These are phyloP conservation scores for Bipolaris zeicola DNA, from an alignment of 2,329 filamentous ascomycete genomes.

Conservation along the genomic window DNA sequence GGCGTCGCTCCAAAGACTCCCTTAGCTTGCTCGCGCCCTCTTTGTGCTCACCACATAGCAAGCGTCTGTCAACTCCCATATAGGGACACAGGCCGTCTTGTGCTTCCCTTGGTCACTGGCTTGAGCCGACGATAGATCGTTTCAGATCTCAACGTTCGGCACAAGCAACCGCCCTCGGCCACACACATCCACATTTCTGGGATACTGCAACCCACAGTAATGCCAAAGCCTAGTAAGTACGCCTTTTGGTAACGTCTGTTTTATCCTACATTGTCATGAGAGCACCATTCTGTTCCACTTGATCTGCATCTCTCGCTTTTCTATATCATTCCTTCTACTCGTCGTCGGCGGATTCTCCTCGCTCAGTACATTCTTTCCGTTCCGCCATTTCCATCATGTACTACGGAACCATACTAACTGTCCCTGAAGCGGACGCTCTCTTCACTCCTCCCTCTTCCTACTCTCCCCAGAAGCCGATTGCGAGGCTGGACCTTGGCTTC, in stretches of 20 bases:
- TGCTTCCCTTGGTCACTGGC: constrained; percentile 47
- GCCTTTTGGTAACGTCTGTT: constrained; percentile 37
- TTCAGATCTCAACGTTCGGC: constrained; percentile 47
- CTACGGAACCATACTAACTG: constrained; percentile 46
- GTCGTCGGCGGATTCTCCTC: constrained; percentile 6
- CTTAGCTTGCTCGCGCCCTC: constrained; percentile 44
- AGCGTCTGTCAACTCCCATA: constrained; percentile 40
- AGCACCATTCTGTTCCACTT: constrained; percentile 26
- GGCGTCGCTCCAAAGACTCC: constrained; percentile 32
- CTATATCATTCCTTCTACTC: constrained; percentile 34
- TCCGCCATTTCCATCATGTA: constrained; percentile 38
- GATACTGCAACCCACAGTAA: constrained; percentile 48
- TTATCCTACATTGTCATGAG: constrained; percentile 41
- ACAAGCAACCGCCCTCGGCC: constrained; percentile 41
- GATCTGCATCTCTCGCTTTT: constrained; percentile 2
- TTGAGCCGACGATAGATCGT: constrained; percentile 43
- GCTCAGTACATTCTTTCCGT: constrained; percentile 19
- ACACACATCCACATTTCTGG: constrained; percentile 45
- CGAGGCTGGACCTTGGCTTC: constrained; percentile 46
- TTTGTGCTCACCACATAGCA: constrained; percentile 43
- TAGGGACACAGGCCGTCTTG: constrained; percentile 47
- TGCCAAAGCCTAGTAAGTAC: constrained; percentile 49
- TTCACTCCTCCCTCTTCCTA: constrained; percentile 51
- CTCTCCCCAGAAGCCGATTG: constrained; percentile 47
- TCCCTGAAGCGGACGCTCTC: constrained; percentile 50